A percentile compares a stretch with the other conserved stretches of the same genome.
Evolutionary conservation across 345 rosid species (phyloP).

Genomic region (Hibiscus mutabilis): DNA sequence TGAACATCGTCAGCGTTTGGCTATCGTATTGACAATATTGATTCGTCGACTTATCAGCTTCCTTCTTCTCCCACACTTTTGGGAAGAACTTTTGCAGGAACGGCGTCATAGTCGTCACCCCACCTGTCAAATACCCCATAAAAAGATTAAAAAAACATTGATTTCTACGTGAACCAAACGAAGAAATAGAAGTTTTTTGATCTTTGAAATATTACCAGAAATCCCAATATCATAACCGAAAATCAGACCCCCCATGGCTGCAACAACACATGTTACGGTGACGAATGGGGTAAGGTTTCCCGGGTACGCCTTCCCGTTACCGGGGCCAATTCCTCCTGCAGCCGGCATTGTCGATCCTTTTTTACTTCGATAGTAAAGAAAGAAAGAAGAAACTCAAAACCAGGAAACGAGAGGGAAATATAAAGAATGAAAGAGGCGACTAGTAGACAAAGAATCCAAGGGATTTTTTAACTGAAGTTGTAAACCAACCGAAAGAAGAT

Average conservation of each 20-base stretch:
- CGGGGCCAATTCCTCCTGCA: constrained; percentile 41
- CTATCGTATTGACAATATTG: constrained; percentile 84
- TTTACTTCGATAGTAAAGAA: background rate
- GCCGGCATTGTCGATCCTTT: constrained; percentile 33
- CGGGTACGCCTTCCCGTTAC: constrained; percentile 53
- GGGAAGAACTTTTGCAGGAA: constrained; percentile 72
- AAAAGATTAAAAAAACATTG: background rate
- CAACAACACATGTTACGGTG: constrained; percentile 68
- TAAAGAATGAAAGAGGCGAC: background rate
- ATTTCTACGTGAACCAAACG: background rate
- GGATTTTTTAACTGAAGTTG: too few species aligned
- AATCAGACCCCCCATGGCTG: constrained; percentile 97
- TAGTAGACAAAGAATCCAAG: too few species aligned
- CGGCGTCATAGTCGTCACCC: constrained; percentile 78
- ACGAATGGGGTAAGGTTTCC: constrained; percentile 81
- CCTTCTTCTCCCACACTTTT: constrained; percentile 50
- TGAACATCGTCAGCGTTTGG: constrained; percentile 64
- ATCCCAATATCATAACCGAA: constrained; percentile 95
- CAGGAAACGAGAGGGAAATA: background rate
- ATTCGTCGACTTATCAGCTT: constrained; percentile 31
- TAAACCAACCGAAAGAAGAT: too few species aligned
- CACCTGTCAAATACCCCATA: constrained; percentile 49
- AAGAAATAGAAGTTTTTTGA: background rate
- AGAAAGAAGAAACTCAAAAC: background rate
- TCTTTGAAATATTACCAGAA: constrained; percentile 45